Evolutionary conservation across 345 rosid genomes (phyloP), one percentile per base, ranked within the genome.

Genomic region (Hibiscus tridactylites): DNA sequence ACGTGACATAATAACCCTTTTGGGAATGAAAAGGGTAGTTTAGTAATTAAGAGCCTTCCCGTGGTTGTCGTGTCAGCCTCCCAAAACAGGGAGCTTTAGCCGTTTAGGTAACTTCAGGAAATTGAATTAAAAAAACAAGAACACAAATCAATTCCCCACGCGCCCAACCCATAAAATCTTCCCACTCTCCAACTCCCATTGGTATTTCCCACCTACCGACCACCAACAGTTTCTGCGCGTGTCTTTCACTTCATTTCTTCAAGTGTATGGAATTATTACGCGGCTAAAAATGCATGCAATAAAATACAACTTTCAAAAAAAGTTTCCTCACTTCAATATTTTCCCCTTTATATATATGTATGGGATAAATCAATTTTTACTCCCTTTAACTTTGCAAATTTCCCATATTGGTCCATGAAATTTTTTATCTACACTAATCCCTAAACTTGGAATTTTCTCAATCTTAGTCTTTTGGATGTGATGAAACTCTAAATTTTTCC

Each of bases 41-140:
- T 52, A 63, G 76, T 77, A 67, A 61, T 64, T 71, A n/a, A 7
- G 0, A 4, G 6, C 7, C n/a, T 67, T 75, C 4, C 50, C 8
- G 44, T 61, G 31, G 61, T 66, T 21, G 78, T 65, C 81, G 35
- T 42, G 76, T 66, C 78, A 69, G 9, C 16, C 72, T 63, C 71
- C 64, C 17, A 49, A 50, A 65, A 50, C 60, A 74, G 70, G 71
- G 74, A 46, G 68, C 64, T 50, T 61, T 58, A 58, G 62, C 62
- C 62, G 62, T 26, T 59, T 59, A 72, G 59, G 73, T 72, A 68
- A 72, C 17, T 28, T 72, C 62, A 16, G 12, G 7, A 67, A 77
- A 77, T 4, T 66, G 63, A 52, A 58, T 37, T 58, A 17, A 52
- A 16, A 35, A 24, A 8, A 12, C 47, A 28, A 53, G 11, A 35